phyloP scores from a whole-genome alignment of 2,329 filamentous ascomycete genomes.

The Pseudogymnoascus sp. region DNA sequence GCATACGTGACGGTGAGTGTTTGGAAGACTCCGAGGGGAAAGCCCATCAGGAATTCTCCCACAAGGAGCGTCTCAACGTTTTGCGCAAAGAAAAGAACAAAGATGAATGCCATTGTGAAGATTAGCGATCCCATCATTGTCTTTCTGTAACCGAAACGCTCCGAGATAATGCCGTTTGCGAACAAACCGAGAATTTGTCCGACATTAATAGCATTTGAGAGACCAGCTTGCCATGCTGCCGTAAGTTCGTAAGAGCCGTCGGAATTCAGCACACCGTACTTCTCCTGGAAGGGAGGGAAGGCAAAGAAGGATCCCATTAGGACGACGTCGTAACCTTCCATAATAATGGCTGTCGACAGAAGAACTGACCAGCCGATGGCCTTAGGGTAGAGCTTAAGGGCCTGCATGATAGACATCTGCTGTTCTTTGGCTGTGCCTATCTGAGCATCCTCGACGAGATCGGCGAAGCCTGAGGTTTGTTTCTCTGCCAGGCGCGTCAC shows the following conservation, averaged over 20 bases:
- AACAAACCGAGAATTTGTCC: slow-evolving; percentile 35
- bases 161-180: slow-evolving; percentile 31
- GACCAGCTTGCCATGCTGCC: slow-evolving; percentile 35
- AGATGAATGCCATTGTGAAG: slow-evolving; percentile 35
- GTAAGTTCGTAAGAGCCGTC: slow-evolving; percentile 30
- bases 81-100: slow-evolving; percentile 39
- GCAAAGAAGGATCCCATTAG: slow-evolving; percentile 28
- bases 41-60: slow-evolving; percentile 32
- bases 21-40: slow-evolving; percentile 35
- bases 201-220: slow-evolving; percentile 31
- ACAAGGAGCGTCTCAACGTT: slow-evolving; percentile 36
- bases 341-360: slow-evolving; percentile 29
- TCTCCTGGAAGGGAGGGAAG: slow-evolving; percentile 21
- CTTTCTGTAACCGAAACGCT: slow-evolving; percentile 29
- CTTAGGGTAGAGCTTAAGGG: slow-evolving; percentile 9
- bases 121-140: slow-evolving; percentile 36
- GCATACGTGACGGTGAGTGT: slow-evolving; percentile 27
- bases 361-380: slow-evolving; percentile 24
- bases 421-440: slow-evolving; percentile 10
- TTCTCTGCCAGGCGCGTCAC: not conserved
- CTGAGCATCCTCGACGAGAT: not conserved
- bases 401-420: slow-evolving; percentile 6
- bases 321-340: slow-evolving; percentile 31
- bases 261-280: slow-evolving; percentile 20
- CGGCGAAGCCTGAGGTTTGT: not conserved